Evolutionary conservation across 176 grass and related monocot genomes (phyloP), one percentile per base, ranked within the genome.

Genomic region (Musa schizocarpa): DNA sequence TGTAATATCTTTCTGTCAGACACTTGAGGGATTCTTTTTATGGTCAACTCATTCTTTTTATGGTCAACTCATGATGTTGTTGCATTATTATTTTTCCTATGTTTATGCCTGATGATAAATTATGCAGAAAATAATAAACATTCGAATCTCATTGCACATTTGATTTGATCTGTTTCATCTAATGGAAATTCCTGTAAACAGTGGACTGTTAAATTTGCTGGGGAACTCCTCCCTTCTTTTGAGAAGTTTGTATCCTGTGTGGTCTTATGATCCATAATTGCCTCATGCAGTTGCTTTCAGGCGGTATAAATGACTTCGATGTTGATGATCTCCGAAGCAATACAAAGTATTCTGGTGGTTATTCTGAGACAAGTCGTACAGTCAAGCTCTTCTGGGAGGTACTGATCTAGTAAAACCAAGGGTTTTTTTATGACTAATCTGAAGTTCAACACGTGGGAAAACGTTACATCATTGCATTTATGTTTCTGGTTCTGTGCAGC

Each of bases 371-470:
- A 76, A 97, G 93, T 85, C 87, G 93, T 26, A 85, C 93, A 25
- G 84, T 97, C 82, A 97, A 88, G 81, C 83, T 93, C 23, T 92
- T 97, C 77, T 97, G 93, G 93, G 93, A 97, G 93, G 93, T 97
- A 70, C 29, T 65, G 6, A 12, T 65, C 49, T 50, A 51, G 13
- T 77, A 13, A 2, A 50, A 50, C 34, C 34, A 4, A 43, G 34
- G 34, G 34, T 43, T 43, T 43, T 43, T 43, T 6, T 0, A 43
- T 0, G 34, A 43, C 34, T 43, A 6, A 43, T 43, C 34, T 43
- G 34, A 43, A 43, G 34, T 43, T 43, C 34, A 43, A 43, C 4
- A 43, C 34, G 4, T 6, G 34, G 34, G 34, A 43, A 43, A 43
- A 43, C 34, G 0, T 43, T 43, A 43, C 34, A 43, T 43, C 4